phyloP scores from a whole-genome alignment of 208 protist species.

The Acanthamoeba royreba region DNA sequence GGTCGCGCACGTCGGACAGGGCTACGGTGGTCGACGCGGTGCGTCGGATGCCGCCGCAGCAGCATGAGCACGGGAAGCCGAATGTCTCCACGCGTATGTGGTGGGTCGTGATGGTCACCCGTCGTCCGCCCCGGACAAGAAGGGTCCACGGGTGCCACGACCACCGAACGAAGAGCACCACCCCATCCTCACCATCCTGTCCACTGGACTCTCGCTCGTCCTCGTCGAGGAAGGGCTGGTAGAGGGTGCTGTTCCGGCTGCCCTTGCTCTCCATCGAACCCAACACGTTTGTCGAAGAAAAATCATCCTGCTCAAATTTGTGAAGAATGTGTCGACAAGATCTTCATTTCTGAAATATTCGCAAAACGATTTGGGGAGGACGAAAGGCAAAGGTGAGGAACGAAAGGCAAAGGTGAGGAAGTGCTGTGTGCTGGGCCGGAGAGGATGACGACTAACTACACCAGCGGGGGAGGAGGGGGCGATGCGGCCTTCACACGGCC shows the following conservation, averaged over 20 bases:
- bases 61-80: background rate
- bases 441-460: background rate
- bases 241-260: background rate
- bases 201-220: background rate
- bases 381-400: too few relatives aligned
- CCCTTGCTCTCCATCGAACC: background rate
- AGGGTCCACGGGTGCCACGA: background rate
- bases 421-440: background rate
- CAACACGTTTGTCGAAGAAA: too few relatives aligned
- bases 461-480: background rate
- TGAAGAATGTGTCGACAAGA: background rate
- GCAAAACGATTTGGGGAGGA: too few relatives aligned
- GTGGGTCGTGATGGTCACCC: background rate
- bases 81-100: background rate
- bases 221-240: background rate
- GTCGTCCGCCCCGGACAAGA: background rate
- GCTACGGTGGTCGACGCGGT: background rate
- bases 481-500: background rate
- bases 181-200: background rate
- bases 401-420: too few relatives aligned
- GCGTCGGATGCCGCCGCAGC: background rate
- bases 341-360: too few relatives aligned
- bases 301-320: too few relatives aligned
- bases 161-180: background rate
- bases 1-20: background rate